Base-by-base conservation (phyloP, 768 basidiomycete species). In the Chiua virens region DNA sequence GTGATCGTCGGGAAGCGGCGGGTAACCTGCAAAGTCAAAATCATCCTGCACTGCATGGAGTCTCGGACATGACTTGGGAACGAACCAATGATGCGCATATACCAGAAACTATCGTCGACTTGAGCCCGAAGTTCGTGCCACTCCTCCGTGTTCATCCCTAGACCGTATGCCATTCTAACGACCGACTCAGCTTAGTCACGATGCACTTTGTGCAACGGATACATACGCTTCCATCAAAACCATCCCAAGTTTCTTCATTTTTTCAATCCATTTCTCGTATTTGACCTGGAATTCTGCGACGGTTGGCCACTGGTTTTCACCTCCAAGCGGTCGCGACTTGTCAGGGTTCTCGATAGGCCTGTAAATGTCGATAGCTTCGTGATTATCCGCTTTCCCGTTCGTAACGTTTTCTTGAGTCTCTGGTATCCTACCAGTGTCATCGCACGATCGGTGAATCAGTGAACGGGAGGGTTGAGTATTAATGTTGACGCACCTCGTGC, bases 81-180 rank as follows among this genome's bases (percentile, higher is more conserved):
- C 56, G 45, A 49, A 87, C 89, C 92, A 49, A 96, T 89, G 5
- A 87, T 74, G 5, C 93, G 79, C 86, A 93, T 84, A 6, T 85
- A 80, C 94, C 94, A 96, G 62, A 96, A 97, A 57, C 85, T 86
- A 56, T 95, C 84, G 52, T 91, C 81, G 0, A 95, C 85, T 64
- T 86, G 79, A 22, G 65, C 63, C n/a, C 79, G 78, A 42, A 96
- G 73, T 0, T 80, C 78, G 13, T 72, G 53, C 86, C 88, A 89
- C 62, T 94, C 93, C 1, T 81, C 77, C 0, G 65, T 49, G 5
- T 77, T 78, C 83, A 92, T 79, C 10, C 88, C 87, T 7, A 96
- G 72, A 8, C 92, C 93, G 52, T 75, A 72, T 1, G 89, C 83
- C 89, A 95, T 94, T 21, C 91, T 93, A 48, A 34, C 34, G 28